Conservation (phyloP, 2,329 filamentous ascomycete genomes). For the Alternaria brassicae region DNA sequence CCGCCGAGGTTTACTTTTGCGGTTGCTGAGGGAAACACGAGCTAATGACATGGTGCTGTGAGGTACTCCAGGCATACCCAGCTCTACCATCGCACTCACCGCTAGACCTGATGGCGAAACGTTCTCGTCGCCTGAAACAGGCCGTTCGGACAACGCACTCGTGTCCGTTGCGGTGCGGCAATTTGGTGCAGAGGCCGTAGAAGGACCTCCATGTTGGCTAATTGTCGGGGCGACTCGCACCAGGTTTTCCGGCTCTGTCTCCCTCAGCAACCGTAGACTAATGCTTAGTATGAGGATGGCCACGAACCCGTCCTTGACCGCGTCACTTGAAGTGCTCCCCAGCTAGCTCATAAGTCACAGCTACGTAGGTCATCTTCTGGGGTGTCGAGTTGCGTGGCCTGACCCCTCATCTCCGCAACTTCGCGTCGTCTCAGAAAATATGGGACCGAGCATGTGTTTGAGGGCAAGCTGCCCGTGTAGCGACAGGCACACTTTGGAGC, state of each 20-base stretch:
- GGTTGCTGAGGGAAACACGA: slow-evolving; percentile 9
- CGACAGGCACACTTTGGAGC: neutral
- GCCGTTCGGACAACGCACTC: neutral
- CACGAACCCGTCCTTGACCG: neutral
- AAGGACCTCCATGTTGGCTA: neutral
- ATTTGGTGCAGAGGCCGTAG: neutral
- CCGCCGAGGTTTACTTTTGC: slow-evolving; percentile 10
- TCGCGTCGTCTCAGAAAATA: slow-evolving; percentile 1
- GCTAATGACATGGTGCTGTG: slow-evolving; percentile 2
- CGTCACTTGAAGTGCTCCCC: neutral
- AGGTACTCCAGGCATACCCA: neutral
- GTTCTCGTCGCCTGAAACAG: slow-evolving; percentile 1
- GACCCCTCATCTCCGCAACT: slow-evolving; percentile 16
- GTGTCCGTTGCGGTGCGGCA: neutral
- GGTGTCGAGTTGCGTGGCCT: slow-evolving; percentile 13
- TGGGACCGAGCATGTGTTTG: slow-evolving; percentile 1
- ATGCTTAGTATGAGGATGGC: neutral
- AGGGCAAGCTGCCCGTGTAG: slow-evolving; percentile 3
- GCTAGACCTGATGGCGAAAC: neutral
- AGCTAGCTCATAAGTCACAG: neutral
- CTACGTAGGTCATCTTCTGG: slow-evolving; percentile 4
- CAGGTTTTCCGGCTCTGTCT: neutral
- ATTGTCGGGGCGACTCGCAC: neutral
- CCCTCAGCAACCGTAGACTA: neutral
- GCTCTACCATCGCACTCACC: neutral